phyloP scores from a whole-genome alignment of 371 early-diverging fungal genomes.

The Apophysomyces trapeziformis region DNA sequence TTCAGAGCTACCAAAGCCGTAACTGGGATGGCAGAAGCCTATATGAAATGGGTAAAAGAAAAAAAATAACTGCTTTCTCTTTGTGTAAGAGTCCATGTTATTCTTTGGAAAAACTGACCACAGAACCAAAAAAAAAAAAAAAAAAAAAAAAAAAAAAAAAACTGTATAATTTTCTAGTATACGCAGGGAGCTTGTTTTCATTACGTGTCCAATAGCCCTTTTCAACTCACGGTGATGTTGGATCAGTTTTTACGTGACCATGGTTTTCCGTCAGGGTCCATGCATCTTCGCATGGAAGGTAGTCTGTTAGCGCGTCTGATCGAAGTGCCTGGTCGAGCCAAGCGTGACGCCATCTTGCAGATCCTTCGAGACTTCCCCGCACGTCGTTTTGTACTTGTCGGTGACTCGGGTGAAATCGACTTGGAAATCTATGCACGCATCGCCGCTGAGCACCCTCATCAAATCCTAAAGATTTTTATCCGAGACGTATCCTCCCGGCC shows the following conservation, averaged over 20 bases:
- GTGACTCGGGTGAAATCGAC: constrained; percentile 92
- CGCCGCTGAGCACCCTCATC: constrained; percentile 62
- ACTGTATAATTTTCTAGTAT: constrained; percentile 34
- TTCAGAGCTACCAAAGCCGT: constrained; percentile 64
- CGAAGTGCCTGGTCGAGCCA: constrained; percentile 53
- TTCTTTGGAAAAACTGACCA: too few relatives aligned
- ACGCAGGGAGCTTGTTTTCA: constrained; percentile 77
- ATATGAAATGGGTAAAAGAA: constrained; percentile 62
- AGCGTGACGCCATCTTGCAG: constrained; percentile 60
- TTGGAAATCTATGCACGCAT: constrained; percentile 78
- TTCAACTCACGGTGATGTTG: constrained; percentile 82
- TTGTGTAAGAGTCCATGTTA: neutral
- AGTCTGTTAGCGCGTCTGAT: constrained; percentile 38
- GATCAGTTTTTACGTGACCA: constrained; percentile 68
- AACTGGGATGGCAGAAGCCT: constrained; percentile 75
- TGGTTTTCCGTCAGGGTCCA: constrained; percentile 82
- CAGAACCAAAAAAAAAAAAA: too few relatives aligned
- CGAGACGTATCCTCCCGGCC: constrained; percentile 63
- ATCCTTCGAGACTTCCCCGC: constrained; percentile 77
- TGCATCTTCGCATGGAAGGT: constrained; percentile 69
- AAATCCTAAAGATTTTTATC: constrained; percentile 82
- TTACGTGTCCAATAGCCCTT: constrained; percentile 92
- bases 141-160: too few relatives aligned
- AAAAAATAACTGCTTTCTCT: constrained; percentile 7
- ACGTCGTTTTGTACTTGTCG: constrained; percentile 86